Base-by-base conservation (phyloP, 108 stramenopile genomes). In the Mediolabrus comicus region DNA sequence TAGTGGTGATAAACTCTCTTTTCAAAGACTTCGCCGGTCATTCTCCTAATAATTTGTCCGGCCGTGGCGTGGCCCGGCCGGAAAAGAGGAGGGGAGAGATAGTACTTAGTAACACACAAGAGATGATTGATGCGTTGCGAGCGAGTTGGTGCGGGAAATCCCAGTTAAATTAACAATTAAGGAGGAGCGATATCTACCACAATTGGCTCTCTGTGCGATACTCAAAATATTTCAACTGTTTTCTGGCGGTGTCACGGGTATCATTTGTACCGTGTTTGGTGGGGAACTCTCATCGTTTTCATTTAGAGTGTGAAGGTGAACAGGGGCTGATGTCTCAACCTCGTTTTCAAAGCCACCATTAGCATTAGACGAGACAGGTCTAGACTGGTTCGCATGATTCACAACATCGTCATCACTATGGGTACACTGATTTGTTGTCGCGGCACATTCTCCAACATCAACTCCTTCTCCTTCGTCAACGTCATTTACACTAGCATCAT, bases 41-140 rank as follows among this genome's bases (percentile, higher is more conserved):
- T n/a, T n/a, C n/a, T n/a, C n/a, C n/a, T n/a, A n/a, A n/a, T n/a
- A n/a, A n/a, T n/a, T n/a, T n/a, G n/a, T n/a, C n/a, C n/a, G n/a
- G n/a, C n/a, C n/a, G n/a, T n/a, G n/a, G n/a, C n/a, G n/a, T n/a
- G n/a, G n/a, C n/a, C n/a, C n/a, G n/a, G n/a, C n/a, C n/a, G n/a
- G n/a, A n/a, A n/a, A n/a, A n/a, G n/a, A n/a, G n/a, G n/a, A n/a
- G n/a, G n/a, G n/a, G n/a, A n/a, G n/a, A n/a, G n/a, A n/a, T n/a
- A n/a, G n/a, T n/a, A n/a, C n/a, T n/a, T n/a, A n/a, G n/a, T n/a
- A n/a, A n/a, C n/a, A 66, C 77, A 2, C 49, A 59, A 39, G 77
- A 78, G 19, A 78, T 78, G 77, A 72, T 78, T 56, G 57, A 54
- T 65, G 24, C 65, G 14, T 71, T 72, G 2, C 19, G 22, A 49